phyloP scores from a whole-genome alignment of 345 rosid species.

The Erodium maritimum region DNA sequence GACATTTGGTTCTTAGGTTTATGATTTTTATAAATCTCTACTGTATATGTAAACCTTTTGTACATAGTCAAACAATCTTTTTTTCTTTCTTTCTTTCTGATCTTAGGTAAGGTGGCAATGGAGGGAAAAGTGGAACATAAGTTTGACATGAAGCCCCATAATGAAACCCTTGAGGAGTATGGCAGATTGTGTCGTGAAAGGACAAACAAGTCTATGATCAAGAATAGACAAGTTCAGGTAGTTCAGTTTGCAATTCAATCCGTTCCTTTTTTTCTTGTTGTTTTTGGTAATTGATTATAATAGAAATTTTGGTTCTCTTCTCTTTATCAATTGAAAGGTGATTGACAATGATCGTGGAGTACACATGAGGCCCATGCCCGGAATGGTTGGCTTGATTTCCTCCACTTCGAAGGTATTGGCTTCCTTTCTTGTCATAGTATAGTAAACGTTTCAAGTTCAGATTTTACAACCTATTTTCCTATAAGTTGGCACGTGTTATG shows the following conservation, averaged over 20 bases:
- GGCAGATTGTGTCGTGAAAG: conserved; percentile 86
- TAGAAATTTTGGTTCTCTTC: conserved; percentile 5
- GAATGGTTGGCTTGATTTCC: conserved; percentile 56
- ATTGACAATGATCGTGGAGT: conserved; percentile 79
- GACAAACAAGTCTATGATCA: conserved; percentile 70
- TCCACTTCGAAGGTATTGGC: conserved; percentile 39
- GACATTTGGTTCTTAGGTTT: no score
- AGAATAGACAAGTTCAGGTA: conserved; percentile 76
- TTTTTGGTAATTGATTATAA: background rate
- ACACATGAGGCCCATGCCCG: conserved; percentile 95
- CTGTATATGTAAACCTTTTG: background rate
- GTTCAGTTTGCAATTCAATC: background rate
- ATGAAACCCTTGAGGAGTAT: conserved; percentile 64
- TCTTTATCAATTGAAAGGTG: conserved; percentile 31
- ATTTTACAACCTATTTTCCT: no score
- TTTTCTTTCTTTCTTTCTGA: no score
- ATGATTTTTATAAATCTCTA: background rate
- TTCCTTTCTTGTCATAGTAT: background rate
- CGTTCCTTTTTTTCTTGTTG: background rate
- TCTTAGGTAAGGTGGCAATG: conserved; percentile 37
- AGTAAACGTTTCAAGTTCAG: no score
- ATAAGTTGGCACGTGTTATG: background rate
- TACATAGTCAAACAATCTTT: no score
- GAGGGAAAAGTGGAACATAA: conserved; percentile 86
- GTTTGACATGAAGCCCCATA: conserved; percentile 86